Percentiles rank a stretch among this genome's conserved stretches.
Conservation (phyloP, 2,329 filamentous ascomycete species). For the Xylaria sp. region DNA sequence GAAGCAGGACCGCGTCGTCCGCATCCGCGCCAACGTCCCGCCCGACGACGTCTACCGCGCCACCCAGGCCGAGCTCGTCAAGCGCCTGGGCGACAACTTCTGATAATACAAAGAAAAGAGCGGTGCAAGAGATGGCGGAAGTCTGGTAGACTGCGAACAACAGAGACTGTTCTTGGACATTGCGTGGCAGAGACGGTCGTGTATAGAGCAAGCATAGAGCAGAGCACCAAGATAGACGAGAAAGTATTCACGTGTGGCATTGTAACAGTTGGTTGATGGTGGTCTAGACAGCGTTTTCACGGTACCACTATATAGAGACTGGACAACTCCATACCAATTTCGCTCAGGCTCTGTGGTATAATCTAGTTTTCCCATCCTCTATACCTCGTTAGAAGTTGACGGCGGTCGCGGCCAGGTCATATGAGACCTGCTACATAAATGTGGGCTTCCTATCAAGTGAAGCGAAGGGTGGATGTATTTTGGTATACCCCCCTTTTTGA, state of each 20-base stretch:
- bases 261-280: conserved; percentile 26
- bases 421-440: conserved; percentile 32
- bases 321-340: conserved; percentile 20
- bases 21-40: conserved; percentile 75
- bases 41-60: conserved; percentile 70
- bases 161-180: not conserved
- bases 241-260: conserved; percentile 23
- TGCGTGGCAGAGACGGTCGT: conserved; percentile 1
- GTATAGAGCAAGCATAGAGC: conserved; percentile 29
- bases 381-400: conserved; percentile 29
- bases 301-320: conserved; percentile 26
- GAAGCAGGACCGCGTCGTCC: conserved; percentile 79
- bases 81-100: conserved; percentile 59
- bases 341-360: conserved; percentile 29
- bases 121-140: not conserved
- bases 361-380: conserved; percentile 32
- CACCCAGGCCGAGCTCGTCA: conserved; percentile 61
- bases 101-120: conserved; percentile 1
- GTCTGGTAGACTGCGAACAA: not conserved
- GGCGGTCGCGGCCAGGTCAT: conserved; percentile 28
- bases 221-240: conserved; percentile 23
- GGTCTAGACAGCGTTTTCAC: conserved; percentile 30
- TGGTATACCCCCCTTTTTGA: conserved; percentile 22
- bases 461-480: conserved; percentile 24
- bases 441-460: conserved; percentile 25